These are phyloP conservation scores for Phytomonas sp. DNA, from an alignment of 208 protist species.

Conservation along the genomic window DNA sequence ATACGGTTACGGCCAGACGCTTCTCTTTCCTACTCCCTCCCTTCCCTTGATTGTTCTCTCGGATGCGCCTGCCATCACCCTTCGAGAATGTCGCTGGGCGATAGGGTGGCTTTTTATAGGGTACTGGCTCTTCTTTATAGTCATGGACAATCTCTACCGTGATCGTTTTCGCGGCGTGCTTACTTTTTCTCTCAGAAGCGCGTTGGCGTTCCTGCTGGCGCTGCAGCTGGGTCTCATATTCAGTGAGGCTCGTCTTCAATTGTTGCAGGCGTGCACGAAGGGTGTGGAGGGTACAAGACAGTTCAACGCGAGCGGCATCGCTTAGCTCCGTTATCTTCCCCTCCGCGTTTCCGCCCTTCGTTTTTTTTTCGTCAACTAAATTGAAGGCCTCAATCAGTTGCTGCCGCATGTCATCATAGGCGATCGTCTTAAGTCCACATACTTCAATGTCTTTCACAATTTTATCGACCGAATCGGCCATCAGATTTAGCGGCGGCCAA, in stretches of 20 bases:
- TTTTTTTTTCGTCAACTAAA: background rate
- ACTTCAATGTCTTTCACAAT: conserved; percentile 14
- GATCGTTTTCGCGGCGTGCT: conserved; percentile 1
- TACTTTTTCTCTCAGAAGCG: background rate
- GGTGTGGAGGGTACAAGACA: conserved; percentile 49
- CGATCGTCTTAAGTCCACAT: conserved; percentile 36
- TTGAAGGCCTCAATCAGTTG: conserved; percentile 35
- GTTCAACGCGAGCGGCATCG: conserved; percentile 17
- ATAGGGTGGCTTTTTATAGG: conserved; percentile 49
- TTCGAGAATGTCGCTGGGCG: conserved; percentile 13
- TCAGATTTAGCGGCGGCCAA: background rate
- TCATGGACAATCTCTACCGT: conserved; percentile 48
- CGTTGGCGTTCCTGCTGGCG: conserved; percentile 12
- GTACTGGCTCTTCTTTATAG: conserved; percentile 41
- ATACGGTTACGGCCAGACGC: background rate
- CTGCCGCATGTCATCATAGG: conserved; percentile 48
- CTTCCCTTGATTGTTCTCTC: background rate
- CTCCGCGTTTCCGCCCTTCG: background rate
- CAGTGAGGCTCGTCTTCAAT: conserved; percentile 23
- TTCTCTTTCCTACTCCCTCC: background rate
- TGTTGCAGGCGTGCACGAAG: conserved; percentile 35
- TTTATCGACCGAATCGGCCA: background rate
- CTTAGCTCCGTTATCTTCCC: background rate
- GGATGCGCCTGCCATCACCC: background rate
- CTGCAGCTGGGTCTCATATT: conserved; percentile 16